Evolutionary conservation across 306 rosid genomes (phyloP).

Genomic region (Vigna angularis): DNA sequence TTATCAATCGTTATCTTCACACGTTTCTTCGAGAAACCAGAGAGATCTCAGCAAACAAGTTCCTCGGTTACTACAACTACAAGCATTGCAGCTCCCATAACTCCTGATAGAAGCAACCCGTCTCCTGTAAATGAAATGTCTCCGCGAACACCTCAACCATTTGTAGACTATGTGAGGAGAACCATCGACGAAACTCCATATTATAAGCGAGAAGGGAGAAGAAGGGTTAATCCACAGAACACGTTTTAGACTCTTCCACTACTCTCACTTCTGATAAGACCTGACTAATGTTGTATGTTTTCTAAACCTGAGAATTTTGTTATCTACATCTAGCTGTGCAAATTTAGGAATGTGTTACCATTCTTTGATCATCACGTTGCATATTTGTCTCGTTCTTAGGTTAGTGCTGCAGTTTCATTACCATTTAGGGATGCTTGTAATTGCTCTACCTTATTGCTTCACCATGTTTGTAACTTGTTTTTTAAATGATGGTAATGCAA

Average conservation of each 20-base stretch:
- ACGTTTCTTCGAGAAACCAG: constrained; percentile 56
- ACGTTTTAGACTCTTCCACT: constrained; percentile 57
- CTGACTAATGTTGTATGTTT: constrained; percentile 35
- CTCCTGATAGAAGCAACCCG: constrained; percentile 66
- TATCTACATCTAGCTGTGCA: constrained; percentile 35
- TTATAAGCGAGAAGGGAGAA: constrained; percentile 75
- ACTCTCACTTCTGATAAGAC: neutral
- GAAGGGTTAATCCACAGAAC: constrained; percentile 85
- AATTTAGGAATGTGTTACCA: constrained; percentile 31
- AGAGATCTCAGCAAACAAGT: constrained; percentile 54
- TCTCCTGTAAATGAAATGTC: constrained; percentile 57
- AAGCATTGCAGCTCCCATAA: constrained; percentile 56
- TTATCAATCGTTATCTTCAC: constrained; percentile 46
- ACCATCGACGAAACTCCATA: constrained; percentile 96
- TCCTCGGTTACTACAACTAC: constrained; percentile 53
- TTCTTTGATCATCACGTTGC: constrained; percentile 16
- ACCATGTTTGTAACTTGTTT: neutral
- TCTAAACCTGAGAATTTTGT: constrained; percentile 41
- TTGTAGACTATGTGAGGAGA: constrained; percentile 88
- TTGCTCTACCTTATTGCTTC: constrained; percentile 18
- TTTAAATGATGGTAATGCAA: neutral
- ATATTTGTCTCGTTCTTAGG: constrained; percentile 5
- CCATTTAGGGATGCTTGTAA: neutral
- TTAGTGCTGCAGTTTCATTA: constrained; percentile 15
- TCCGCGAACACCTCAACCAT: constrained; percentile 94